These are phyloP conservation scores for Hyparrhenia diplandra DNA, from an alignment of 176 grass and related monocot species.

Conservation along the genomic window DNA sequence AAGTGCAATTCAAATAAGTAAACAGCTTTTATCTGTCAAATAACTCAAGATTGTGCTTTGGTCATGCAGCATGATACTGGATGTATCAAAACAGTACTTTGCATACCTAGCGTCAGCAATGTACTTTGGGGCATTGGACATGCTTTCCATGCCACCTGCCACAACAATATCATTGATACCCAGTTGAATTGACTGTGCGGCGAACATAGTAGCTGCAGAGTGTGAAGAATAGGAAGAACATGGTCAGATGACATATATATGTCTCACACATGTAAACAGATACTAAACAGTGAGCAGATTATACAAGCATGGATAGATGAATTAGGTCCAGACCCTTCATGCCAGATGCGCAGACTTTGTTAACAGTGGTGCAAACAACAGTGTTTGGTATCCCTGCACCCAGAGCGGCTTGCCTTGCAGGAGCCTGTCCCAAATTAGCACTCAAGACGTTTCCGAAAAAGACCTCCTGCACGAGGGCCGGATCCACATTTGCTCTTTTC, in stretches of 20 bases:
- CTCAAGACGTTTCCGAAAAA: constrained; percentile 90
- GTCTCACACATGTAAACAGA: background rate
- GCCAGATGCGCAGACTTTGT: constrained; percentile 95
- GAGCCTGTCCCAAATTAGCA: constrained; percentile 96
- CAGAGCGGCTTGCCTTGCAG: constrained; percentile 81
- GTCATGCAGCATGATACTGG: background rate
- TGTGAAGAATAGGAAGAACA: background rate
- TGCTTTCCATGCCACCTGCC: constrained; percentile 97
- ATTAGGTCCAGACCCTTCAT: constrained; percentile 60
- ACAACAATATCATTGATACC: constrained; percentile 90
- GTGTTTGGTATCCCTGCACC: constrained; percentile 87
- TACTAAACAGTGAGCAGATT: background rate
- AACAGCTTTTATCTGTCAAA: background rate
- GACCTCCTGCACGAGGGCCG: constrained; percentile 83
- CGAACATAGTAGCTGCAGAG: constrained; percentile 74
- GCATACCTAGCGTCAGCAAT: constrained; percentile 78
- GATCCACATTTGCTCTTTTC: constrained; percentile 65
- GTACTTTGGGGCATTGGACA: constrained; percentile 98
- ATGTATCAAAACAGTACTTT: constrained; percentile 7
- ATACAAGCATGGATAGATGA: background rate
- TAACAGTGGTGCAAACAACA: constrained; percentile 76
- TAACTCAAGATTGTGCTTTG: background rate
- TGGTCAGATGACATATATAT: background rate
- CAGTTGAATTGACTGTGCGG: constrained; percentile 77
- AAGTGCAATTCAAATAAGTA: background rate